Evolutionary conservation across 2,329 filamentous ascomycete genomes (phyloP), one percentile per base, ranked within the genome.

Genomic region (Byssothecium circinans): DNA sequence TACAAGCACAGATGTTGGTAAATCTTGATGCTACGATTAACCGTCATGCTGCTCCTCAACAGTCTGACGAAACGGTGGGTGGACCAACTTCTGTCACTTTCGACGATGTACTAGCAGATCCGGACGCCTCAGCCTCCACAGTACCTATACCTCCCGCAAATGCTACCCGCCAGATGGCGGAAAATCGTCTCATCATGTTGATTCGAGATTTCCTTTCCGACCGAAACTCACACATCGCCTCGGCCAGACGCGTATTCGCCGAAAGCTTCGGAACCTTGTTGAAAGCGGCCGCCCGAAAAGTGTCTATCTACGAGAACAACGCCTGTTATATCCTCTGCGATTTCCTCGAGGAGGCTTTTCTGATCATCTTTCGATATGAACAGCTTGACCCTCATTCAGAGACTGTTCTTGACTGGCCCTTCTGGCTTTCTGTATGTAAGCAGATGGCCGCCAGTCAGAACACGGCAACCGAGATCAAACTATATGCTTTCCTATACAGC

Each of bases 321-420:
- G 87, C 89, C 15, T 95, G 90, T 68, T 94, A 94, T 65, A 88
- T 89, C 8, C 77, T 96, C n/a, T 92, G 91, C 65, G 91, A 96
- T 68, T 91, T 96, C 56, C 75, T 96, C 20, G 89, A 96, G 65
- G 91, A 96, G 70, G 80, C 86, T 1, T 75, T 95, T 41, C 76
- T 83, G 14, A 84, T 90, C 33, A 75, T 87, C 50, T 76, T 83
- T 33, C 79, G 83, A 44, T 88, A 85, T 70, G 81, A 74, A 70
- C 76, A 65, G 64, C 73, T 63, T 60, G 73, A 61, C 56, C 66
- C 47, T 41, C 68, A 62, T 44, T 68, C 53, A 59, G 79, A 68
- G 19, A 58, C 68, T 18, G 79, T 86, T 41, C 70, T 91, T 33
- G 84, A 92, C 67, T 95, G 89, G 87, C 69, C 79, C 0, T 96